Evolutionary conservation across 495 filamentous ascomycete genomes (phyloP), one percentile per base, ranked within the genome.

Genomic region (Aspergillus nidulans): DNA sequence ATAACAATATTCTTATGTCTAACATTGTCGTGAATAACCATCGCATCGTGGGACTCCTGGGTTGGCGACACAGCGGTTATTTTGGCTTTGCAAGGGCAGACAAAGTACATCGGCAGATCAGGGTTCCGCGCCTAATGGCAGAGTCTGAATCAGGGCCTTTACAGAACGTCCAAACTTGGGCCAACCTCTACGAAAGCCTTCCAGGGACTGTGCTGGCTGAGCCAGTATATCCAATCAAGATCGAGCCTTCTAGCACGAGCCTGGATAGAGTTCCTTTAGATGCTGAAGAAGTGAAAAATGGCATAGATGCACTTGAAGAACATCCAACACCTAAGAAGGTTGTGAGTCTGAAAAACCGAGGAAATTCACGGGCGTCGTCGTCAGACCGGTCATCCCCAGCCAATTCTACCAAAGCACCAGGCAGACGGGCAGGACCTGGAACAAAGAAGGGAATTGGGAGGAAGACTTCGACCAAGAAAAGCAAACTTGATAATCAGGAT

Each of bases 371-470:
- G 53, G 69, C 66, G 32, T 69, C 69, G 7, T 71, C 58, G 8
- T 64, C 66, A 1, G 70, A 73, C 42, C 60, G 67, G 48, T 73
- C 69, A 16, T 72, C 71, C 5, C 72, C 71, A 13, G 61, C 63
- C 23, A 56, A 59, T 28, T 67, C 72, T 40, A 62, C 64, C 30
- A 67, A 74, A 65, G 19, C 67, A 6, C 46, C 69, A 23, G 66
- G 49, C 24, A 75, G 70, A 46, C 79, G 78, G 49, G 44, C 62
- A n/a, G 58, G 62, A 1, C 64, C 72, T 8, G 62, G 66, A 12
- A 74, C 72, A 1, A 85, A 83, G 63, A 83, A 83, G 57, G 80
- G 78, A 3, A 75, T 72, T n/a, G 77, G 74, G 8, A 84, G 76
- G 61, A 85, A 85, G 55, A 69, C 79, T 2, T 61, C 77, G 0